These are phyloP conservation scores for Anacardium occidentale DNA, from an alignment of 345 rosid species.

Conservation along the genomic window DNA sequence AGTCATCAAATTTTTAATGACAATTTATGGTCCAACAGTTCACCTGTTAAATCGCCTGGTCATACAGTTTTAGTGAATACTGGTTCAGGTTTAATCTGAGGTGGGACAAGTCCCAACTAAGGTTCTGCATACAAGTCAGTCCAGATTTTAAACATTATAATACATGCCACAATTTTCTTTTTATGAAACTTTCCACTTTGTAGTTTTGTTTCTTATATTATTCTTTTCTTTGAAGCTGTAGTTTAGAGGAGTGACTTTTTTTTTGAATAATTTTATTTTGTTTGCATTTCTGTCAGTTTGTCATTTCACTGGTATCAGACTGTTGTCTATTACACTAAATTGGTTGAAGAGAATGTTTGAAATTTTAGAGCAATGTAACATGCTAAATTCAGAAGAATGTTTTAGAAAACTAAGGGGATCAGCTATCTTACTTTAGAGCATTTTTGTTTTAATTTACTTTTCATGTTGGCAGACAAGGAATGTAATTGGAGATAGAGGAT, in stretches of 20 bases:
- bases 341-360: not conserved
- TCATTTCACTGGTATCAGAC: not conserved
- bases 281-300: not conserved
- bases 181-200: not conserved
- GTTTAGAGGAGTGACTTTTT: not conserved
- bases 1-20: not conserved
- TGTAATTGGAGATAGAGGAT: slow-evolving; percentile 90
- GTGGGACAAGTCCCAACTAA: too few species aligned
- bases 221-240: not conserved
- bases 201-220: not conserved
- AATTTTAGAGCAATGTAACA: slow-evolving; percentile 4
- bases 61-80: not conserved
- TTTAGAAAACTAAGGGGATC: not conserved
- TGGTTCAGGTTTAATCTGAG: not conserved
- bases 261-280: not conserved
- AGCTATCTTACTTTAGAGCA: not conserved
- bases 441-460: slow-evolving; percentile 14
- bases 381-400: slow-evolving; percentile 1
- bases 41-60: not conserved
- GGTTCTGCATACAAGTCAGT: not conserved
- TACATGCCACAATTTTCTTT: not conserved
- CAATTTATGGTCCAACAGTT: not conserved
- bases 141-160: not conserved
- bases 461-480: slow-evolving; percentile 71
- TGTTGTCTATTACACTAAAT: not conserved